These are phyloP conservation scores for Phialocephala subalpina DNA, from an alignment of 2,329 filamentous ascomycete species.

Conservation along the genomic window DNA sequence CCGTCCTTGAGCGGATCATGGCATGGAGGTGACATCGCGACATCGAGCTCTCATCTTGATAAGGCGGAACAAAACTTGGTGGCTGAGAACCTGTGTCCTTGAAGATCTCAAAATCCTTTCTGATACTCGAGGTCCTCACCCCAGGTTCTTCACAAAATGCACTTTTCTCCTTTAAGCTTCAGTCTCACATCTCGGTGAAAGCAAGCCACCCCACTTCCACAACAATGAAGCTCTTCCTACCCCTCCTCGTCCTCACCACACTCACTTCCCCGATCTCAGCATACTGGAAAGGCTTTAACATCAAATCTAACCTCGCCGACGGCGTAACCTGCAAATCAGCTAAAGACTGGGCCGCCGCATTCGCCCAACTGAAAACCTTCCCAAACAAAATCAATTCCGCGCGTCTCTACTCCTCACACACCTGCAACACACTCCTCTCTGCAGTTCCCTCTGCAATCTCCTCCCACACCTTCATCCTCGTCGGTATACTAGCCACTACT, in stretches of 20 bases:
- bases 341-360: neutral
- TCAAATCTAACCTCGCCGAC: constrained; percentile 3
- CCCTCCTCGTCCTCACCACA: neutral
- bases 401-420: constrained; percentile 7
- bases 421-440: constrained; percentile 57
- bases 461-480: constrained; percentile 78
- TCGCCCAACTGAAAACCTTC: constrained; percentile 3
- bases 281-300: constrained; percentile 2
- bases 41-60: neutral
- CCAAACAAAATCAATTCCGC: neutral
- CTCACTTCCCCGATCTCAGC: neutral
- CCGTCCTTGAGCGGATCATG: neutral
- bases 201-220: neutral
- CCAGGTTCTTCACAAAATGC: neutral
- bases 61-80: neutral
- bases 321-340: neutral
- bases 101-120: neutral
- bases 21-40: neutral
- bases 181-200: neutral
- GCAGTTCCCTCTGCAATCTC: constrained; percentile 84
- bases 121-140: neutral
- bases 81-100: neutral
- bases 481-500: constrained; percentile 73
- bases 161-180: neutral
- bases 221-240: neutral